A percentile compares a stretch with the other conserved stretches of the same genome.
Conservation (phyloP, 352 stramenopile species). For the Globisporangium cylindrosporum region DNA sequence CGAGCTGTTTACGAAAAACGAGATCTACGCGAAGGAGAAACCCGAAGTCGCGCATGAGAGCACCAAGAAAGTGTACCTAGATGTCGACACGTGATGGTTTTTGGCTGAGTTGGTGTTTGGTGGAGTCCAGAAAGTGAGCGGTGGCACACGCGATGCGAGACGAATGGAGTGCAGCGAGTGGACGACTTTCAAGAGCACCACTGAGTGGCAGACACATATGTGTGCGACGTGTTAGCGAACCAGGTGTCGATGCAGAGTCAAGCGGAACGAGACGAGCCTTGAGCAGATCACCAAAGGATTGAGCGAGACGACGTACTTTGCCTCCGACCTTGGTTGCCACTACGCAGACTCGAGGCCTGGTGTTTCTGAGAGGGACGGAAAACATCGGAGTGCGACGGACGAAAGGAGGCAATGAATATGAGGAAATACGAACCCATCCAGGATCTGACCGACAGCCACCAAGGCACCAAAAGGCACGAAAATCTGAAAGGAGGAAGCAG, state of each 20-base stretch:
- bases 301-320: background rate
- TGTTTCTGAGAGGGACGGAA: background rate
- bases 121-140: background rate
- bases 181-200: background rate
- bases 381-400: background rate
- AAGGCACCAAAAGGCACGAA: background rate
- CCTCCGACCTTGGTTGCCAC: background rate
- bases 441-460: background rate
- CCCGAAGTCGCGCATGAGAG: background rate
- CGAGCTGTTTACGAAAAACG: conserved; percentile 35
- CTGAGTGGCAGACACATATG: background rate
- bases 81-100: conserved; percentile 9
- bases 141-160: background rate
- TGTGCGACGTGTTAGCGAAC: background rate
- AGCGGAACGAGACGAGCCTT: background rate
- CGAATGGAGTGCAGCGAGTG: background rate
- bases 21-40: conserved; percentile 5
- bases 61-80: background rate
- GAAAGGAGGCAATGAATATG: background rate
- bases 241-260: background rate
- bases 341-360: background rate
- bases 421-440: background rate
- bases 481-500: background rate
- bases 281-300: background rate
- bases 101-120: background rate